These are phyloP conservation scores for Chlamydomonas sphaeroides DNA, from an alignment of 139 green algal genomes.

Conservation along the genomic window DNA sequence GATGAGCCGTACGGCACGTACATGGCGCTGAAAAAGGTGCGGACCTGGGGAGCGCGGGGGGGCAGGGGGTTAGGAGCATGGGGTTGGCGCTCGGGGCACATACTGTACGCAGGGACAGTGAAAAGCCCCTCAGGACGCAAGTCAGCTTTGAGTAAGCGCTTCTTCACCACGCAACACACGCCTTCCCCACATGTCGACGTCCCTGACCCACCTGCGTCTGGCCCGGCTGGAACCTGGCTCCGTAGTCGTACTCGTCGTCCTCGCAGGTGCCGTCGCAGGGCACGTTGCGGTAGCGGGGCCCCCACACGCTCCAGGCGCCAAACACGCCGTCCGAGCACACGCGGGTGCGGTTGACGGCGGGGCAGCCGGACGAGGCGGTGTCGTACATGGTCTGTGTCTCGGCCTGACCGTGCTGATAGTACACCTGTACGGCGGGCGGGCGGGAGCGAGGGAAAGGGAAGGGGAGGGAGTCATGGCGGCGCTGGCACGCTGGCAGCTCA, in stretches of 20 bases:
- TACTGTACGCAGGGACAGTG: no score
- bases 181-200: no score
- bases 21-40: background rate
- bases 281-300: background rate
- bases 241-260: conserved; percentile 3
- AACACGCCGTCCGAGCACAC: conserved; percentile 5
- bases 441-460: no score
- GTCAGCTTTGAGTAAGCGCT: no score
- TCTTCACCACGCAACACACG: no score
- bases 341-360: background rate
- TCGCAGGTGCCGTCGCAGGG: conserved; percentile 9
- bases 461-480: no score
- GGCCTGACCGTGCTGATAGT: background rate
- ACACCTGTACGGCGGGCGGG: no score
- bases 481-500: no score
- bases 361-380: background rate
- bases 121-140: no score
- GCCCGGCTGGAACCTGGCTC: background rate
- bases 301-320: background rate
- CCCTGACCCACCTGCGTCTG: conserved; percentile 35
- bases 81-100: no score
- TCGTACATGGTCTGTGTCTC: conserved; percentile 14
- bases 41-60: background rate
- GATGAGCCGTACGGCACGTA: conserved; percentile 5
- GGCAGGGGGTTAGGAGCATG: no score